phyloP scores from a whole-genome alignment of 352 stramenopile genomes.

The Pythium dissimile region DNA sequence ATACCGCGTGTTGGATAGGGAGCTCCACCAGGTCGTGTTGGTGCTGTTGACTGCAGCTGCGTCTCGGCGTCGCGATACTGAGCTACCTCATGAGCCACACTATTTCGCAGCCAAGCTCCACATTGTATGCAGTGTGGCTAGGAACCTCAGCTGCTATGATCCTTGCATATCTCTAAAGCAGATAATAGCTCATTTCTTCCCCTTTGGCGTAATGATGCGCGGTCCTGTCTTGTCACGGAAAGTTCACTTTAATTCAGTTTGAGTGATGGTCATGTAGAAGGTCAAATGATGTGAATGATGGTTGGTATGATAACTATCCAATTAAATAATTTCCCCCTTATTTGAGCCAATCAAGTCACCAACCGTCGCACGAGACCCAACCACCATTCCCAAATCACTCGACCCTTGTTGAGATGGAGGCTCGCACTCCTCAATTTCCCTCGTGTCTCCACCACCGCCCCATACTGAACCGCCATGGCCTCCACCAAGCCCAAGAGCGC shows the following conservation, averaged over 20 bases:
- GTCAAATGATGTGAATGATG: too few relatives aligned
- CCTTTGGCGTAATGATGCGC: slow-evolving; percentile 9
- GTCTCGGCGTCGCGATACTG: neutral
- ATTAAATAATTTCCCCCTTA: neutral
- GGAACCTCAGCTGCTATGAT: neutral
- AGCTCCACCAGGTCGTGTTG: neutral
- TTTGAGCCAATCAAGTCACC: slow-evolving; percentile 5
- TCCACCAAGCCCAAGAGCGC: slow-evolving; percentile 12
- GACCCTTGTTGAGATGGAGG: too few relatives aligned
- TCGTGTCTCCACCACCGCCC: neutral
- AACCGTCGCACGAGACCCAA: neutral
- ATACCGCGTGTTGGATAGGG: slow-evolving; percentile 3
- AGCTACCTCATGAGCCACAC: neutral
- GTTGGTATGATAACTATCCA: neutral
- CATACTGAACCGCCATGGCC: neutral
- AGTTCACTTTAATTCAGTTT: neutral
- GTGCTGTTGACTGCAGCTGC: neutral
- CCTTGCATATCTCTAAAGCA: too few relatives aligned
- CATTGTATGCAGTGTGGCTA: neutral
- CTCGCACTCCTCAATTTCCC: slow-evolving; percentile 1
- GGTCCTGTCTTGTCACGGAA: neutral
- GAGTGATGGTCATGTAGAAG: slow-evolving; percentile 11
- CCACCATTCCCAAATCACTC: too few relatives aligned
- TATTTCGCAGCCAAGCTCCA: neutral
- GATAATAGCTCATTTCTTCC: too few relatives aligned